These are phyloP conservation scores for Fusarium pseudoanthophilum DNA, from an alignment of 2,329 filamentous ascomycete genomes.

Conservation along the genomic window DNA sequence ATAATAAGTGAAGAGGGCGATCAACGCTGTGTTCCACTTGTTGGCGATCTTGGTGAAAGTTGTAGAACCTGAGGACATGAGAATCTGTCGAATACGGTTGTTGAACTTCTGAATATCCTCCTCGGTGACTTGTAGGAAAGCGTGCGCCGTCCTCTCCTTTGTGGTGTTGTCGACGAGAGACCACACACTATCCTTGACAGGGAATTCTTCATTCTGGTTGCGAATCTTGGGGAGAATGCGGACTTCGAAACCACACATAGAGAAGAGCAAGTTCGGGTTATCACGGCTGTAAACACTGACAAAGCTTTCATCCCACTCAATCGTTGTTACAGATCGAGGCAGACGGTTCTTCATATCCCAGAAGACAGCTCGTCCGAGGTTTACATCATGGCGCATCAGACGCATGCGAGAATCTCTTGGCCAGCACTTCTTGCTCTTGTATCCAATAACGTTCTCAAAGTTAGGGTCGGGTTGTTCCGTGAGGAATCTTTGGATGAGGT, in stretches of 20 bases:
- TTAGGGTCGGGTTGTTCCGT: conserved; percentile 99
- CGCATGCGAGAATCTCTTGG: conserved; percentile 97
- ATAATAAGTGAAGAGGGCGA: conserved; percentile 98
- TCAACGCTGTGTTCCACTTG: conserved; percentile 99
- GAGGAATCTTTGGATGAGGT: conserved; percentile 95
- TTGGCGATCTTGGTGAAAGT: conserved; percentile 99
- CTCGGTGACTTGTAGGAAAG: conserved; percentile 96
- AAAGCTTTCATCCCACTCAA: conserved; percentile 99
- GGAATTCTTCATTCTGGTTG: conserved; percentile 96
- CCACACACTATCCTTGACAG: conserved; percentile 98
- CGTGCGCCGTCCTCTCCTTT: conserved; percentile 96
- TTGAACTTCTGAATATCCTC: conserved; percentile 99
- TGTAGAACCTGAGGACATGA: conserved; percentile 99
- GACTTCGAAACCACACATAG: conserved; percentile 98
- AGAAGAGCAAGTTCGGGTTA: conserved; percentile 96
- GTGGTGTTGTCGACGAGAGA: conserved; percentile 95
- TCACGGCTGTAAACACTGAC: conserved; percentile 97
- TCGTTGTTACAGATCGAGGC: conserved; percentile 93
- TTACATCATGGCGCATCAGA: conserved; percentile 98
- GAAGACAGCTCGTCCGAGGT: conserved; percentile 95
- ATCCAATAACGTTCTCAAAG: conserved; percentile 98
- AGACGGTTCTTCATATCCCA: conserved; percentile 99
- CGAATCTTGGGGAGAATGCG: conserved; percentile 94
- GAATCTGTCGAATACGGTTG: conserved; percentile 96
- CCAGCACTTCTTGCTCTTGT: conserved; percentile 99